Evolutionary conservation across 2,329 filamentous ascomycete genomes (phyloP), one percentile per base, ranked within the genome.

Genomic region (Cercospora zeae-maydis): DNA sequence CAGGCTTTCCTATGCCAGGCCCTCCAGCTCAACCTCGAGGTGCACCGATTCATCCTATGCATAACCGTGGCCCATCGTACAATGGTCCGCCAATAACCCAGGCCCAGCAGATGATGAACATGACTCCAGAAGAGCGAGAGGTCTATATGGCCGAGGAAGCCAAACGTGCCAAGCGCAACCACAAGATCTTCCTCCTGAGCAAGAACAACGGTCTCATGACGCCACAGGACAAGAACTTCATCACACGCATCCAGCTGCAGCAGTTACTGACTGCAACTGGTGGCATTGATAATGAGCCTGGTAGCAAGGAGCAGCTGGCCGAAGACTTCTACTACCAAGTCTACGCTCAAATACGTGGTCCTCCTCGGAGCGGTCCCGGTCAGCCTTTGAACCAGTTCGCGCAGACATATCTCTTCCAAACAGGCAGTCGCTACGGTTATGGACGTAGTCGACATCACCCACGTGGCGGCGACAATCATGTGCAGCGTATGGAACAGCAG

Each of bases 271-370:
- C 93, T 10, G 93, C 95, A 8, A 96, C 92, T 24, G 93, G 93
- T 9, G 95, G 92, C 71, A 85, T 92, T 3, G 88, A 88, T 58
- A 92, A 96, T 66, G 84, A 88, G 51, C 67, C 68, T 13, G 89
- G 89, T 51, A 86, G 87, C 0, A 93, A 98, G 73, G 86, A 91
- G 36, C 87, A 90, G 6, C 83, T 98, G 37, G 85, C 88, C 1
- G 95, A 99, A 71, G 95, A 99, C 75, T 99, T 99, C 75, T 99
- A 99, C 78, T 99, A 98, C 73, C 95, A 99, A 75, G 95, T 99
- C 21, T 93, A 96, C 71, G 93, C 89, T 72, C 93, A 96, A 72
- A 97, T 99, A 67, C 89, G 93, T 58, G 92, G 69, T 5, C 90
- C 91, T 47, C 91, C 92, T 47, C 88, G 93, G 58, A 92, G 96